These are phyloP conservation scores for Sinapis alba DNA, from an alignment of 441 rosid species.

Conservation along the genomic window DNA sequence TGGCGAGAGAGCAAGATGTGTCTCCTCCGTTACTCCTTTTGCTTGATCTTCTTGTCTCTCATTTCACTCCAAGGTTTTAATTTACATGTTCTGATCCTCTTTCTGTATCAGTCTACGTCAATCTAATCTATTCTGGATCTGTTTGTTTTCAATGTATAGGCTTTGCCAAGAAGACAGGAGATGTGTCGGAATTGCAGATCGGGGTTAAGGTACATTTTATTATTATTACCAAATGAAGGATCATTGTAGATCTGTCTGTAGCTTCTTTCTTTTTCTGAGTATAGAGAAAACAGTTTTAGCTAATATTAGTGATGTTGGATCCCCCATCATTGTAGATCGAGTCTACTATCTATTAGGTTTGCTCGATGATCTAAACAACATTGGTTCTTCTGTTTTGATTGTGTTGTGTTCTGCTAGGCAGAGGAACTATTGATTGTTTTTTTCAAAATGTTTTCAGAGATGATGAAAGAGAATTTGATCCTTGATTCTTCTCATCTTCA, in stretches of 20 bases:
- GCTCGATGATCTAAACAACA: not conserved
- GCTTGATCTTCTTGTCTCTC: constrained; percentile 22
- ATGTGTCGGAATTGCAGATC: constrained; percentile 85
- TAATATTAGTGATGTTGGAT: not conserved
- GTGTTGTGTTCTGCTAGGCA: not conserved
- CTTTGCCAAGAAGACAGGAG: constrained; percentile 65
- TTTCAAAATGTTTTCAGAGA: not conserved
- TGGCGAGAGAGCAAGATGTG: constrained; percentile 22
- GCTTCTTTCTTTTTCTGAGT: not conserved
- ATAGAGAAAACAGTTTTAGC: not conserved
- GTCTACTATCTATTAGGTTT: not conserved
- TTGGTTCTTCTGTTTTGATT: not conserved
- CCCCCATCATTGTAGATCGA: not conserved
- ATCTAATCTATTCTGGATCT: constrained; percentile 12
- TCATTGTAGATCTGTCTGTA: not conserved
- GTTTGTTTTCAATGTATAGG: constrained; percentile 39
- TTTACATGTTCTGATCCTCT: not conserved
- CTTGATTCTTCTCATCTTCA: not conserved
- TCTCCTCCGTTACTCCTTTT: constrained; percentile 31
- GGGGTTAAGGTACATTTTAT: constrained; percentile 72
- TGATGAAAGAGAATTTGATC: not conserved
- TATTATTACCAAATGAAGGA: not conserved
- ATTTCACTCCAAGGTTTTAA: constrained; percentile 30
- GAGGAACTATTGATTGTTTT: not conserved
- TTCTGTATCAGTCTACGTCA: not conserved